Evolutionary conservation across 2,329 filamentous ascomycete genomes (phyloP).

Genomic region (Penicillium sp.): DNA sequence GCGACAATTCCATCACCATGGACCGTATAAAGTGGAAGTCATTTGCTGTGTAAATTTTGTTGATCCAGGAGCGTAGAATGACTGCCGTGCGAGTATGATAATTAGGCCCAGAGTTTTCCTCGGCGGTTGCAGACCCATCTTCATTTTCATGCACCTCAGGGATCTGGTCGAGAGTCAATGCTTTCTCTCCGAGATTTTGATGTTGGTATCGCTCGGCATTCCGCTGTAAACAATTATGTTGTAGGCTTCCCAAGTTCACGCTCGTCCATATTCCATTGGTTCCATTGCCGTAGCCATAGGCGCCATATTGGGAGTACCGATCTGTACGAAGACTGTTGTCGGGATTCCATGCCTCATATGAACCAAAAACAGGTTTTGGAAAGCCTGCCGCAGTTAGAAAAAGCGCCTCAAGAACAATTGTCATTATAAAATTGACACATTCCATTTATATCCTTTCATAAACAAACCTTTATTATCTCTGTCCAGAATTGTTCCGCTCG

Average conservation of each 20-base stretch:
- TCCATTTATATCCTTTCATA: background rate
- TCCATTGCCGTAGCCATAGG: constrained; percentile 22
- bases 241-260: constrained; percentile 69
- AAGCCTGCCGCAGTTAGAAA: constrained; percentile 1
- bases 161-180: constrained; percentile 4
- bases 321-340: constrained; percentile 8
- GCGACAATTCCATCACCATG: constrained; percentile 75
- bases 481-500: background rate
- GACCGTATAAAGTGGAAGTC: constrained; percentile 79
- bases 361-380: constrained; percentile 11
- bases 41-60: constrained; percentile 76
- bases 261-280: constrained; percentile 52
- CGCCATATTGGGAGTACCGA: constrained; percentile 11
- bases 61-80: constrained; percentile 78
- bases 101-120: background rate
- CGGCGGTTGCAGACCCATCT: background rate
- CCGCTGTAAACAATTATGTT: constrained; percentile 62
- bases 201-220: constrained; percentile 54
- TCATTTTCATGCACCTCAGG: background rate
- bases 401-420: background rate
- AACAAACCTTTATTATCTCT: background rate
- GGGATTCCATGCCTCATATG: constrained; percentile 13
- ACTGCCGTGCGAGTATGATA: constrained; percentile 65
- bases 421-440: background rate
- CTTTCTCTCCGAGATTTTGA: background rate